A percentile compares a stretch with the other conserved stretches of the same genome.
Evolutionary conservation across 768 basidiomycete species (phyloP).

Genomic region (Termitomyces sp.): DNA sequence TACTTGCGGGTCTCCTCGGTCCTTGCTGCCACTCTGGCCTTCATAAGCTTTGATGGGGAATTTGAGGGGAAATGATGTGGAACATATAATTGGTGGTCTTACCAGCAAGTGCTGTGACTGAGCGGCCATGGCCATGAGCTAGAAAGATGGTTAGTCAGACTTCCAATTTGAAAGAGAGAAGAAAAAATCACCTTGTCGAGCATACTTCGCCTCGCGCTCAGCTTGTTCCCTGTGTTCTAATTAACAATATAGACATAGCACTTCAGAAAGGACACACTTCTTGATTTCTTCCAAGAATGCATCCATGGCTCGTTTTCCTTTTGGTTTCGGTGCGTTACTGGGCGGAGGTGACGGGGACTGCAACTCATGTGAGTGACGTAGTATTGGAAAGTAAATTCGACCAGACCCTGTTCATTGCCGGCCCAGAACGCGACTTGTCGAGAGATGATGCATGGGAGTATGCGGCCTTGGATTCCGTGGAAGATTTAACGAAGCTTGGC

Average conservation of each 20-base stretch:
- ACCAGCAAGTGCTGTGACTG: conserved; percentile 90
- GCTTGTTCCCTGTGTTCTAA: conserved; percentile 73
- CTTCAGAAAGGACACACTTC: conserved; percentile 38
- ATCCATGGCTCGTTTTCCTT: conserved; percentile 96
- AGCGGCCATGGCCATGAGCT: conserved; percentile 61
- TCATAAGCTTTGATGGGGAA: conserved; percentile 63
- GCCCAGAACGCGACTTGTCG: conserved; percentile 10
- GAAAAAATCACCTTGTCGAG: conserved; percentile 47
- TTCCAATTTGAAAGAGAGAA: background rate
- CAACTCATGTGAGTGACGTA: background rate
- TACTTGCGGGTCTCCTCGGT: conserved; percentile 84
- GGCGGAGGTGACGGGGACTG: conserved; percentile 58
- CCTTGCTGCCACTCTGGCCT: conserved; percentile 84
- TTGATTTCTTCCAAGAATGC: conserved; percentile 96
- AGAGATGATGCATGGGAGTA: conserved; percentile 37
- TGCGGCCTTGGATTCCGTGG: conserved; percentile 41
- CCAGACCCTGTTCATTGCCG: conserved; percentile 12
- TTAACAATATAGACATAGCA: conserved; percentile 5
- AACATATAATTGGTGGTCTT: conserved; percentile 16
- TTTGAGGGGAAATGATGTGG: background rate
- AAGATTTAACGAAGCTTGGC: conserved; percentile 56
- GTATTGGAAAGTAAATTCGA: background rate
- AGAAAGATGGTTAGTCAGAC: conserved; percentile 5
- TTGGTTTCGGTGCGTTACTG: conserved; percentile 55
- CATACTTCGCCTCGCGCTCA: conserved; percentile 79